phyloP scores from a whole-genome alignment of 768 basidiomycete species.

The Saitozyma podzolica region DNA sequence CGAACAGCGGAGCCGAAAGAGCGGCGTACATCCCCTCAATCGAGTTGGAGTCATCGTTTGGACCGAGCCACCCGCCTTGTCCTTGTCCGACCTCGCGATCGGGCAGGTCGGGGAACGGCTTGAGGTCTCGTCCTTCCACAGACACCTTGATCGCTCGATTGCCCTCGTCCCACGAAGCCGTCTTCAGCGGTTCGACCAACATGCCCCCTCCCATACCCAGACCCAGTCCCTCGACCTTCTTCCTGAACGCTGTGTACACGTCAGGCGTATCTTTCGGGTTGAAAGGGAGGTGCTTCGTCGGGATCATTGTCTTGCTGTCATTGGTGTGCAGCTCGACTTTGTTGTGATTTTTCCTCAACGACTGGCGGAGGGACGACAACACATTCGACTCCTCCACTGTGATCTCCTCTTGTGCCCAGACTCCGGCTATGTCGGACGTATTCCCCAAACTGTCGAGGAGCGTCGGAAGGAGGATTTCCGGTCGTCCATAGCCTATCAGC shows the following conservation, averaged over 20 bases:
- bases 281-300: conserved; percentile 50
- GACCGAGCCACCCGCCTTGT: conserved; percentile 22
- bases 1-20: conserved; percentile 44
- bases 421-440: conserved; percentile 44
- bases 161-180: conserved; percentile 13
- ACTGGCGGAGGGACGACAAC: conserved; percentile 20
- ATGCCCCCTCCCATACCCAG: conserved; percentile 42
- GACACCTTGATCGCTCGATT: conserved; percentile 12
- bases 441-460: conserved; percentile 45
- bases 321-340: conserved; percentile 28
- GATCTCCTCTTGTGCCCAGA: conserved; percentile 53
- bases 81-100: conserved; percentile 6
- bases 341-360: conserved; percentile 31
- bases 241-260: conserved; percentile 56
- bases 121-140: conserved; percentile 26
- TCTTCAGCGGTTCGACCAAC: conserved; percentile 46
- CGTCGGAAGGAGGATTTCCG: conserved; percentile 50
- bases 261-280: conserved; percentile 46
- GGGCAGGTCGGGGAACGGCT: conserved; percentile 43
- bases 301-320: conserved; percentile 50
- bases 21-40: conserved; percentile 25
- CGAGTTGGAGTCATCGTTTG: conserved; percentile 17
- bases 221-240: conserved; percentile 53
- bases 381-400: conserved; percentile 22
- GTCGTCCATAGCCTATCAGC: conserved; percentile 53